Conservation (phyloP, 345 rosid species). For the Eucalyptus erythrocorys region DNA sequence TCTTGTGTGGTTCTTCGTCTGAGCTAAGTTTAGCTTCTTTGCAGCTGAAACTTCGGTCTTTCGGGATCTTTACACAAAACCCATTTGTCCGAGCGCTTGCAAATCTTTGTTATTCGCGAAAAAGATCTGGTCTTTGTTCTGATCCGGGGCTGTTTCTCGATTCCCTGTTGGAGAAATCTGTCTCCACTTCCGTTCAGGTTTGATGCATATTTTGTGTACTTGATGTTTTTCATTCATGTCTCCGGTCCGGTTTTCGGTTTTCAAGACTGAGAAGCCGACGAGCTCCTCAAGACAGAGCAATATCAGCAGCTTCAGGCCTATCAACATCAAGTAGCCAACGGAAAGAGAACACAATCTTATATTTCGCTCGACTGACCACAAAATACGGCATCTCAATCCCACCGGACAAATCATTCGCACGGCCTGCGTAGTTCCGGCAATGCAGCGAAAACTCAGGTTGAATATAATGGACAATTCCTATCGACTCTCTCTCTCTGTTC, state of each 20-base stretch:
- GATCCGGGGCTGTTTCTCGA: not conserved
- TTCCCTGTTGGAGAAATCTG: not conserved
- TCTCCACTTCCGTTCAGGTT: not conserved
- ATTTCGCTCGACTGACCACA: not conserved
- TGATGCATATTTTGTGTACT: not conserved
- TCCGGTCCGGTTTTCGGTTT: no score
- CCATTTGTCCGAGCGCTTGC: not conserved
- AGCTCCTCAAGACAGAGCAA: not conserved
- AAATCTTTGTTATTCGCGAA: not conserved
- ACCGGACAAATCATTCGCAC: not conserved
- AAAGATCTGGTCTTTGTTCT: not conserved
- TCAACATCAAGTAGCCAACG: not conserved
- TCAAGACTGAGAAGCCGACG: rapidly evolving
- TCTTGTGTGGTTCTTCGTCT: not conserved
- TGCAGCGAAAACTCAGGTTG: not conserved
- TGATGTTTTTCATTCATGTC: constrained; percentile 2
- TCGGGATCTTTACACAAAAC: not conserved
- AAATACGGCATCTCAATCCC: not conserved
- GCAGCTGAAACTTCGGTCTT: not conserved
- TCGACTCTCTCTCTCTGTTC: not conserved
- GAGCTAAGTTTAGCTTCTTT: not conserved
- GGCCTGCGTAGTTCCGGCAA: not conserved
- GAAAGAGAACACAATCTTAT: not conserved
- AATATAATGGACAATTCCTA: not conserved
- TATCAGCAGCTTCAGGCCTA: not conserved